phyloP scores from a whole-genome alignment of 495 filamentous ascomycete species.

The Pseudoneurospora amorphoporcata region DNA sequence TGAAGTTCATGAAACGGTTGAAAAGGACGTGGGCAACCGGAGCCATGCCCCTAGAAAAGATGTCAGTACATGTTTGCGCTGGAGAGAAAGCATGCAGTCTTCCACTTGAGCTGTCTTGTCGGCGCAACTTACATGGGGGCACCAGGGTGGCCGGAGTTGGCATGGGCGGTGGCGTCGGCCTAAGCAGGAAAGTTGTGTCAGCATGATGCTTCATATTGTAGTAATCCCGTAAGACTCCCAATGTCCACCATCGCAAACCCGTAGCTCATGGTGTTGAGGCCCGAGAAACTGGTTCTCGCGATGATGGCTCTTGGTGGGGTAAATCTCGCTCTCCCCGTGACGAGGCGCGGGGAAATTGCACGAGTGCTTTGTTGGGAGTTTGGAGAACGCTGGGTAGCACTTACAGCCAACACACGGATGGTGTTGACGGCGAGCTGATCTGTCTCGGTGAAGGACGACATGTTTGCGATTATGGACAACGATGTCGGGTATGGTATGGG shows the following conservation, averaged over 20 bases:
- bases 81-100: constrained; percentile 2
- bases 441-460: constrained; percentile 69
- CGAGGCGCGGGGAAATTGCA: constrained; percentile 5
- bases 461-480: constrained; percentile 44
- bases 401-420: constrained; percentile 89
- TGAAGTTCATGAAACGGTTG: constrained; percentile 99
- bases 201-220: constrained; percentile 1
- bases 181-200: constrained; percentile 30
- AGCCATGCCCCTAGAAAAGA: constrained; percentile 67
- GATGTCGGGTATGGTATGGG: constrained; percentile 7
- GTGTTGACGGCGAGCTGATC: constrained; percentile 94
- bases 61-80: constrained; percentile 12
- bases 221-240: neutral
- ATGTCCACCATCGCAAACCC: neutral
- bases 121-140: constrained; percentile 67
- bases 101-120: neutral
- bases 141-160: constrained; percentile 97
- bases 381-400: constrained; percentile 26
- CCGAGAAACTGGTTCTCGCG: constrained; percentile 1
- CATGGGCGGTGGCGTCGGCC: constrained; percentile 94
- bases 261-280: neutral
- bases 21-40: constrained; percentile 95
- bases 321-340: constrained; percentile 1
- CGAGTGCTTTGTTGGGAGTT: constrained; percentile 36
- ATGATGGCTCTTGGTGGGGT: neutral